phyloP scores from a whole-genome alignment of 495 filamentous ascomycete genomes.

The Neurospora sp. region DNA sequence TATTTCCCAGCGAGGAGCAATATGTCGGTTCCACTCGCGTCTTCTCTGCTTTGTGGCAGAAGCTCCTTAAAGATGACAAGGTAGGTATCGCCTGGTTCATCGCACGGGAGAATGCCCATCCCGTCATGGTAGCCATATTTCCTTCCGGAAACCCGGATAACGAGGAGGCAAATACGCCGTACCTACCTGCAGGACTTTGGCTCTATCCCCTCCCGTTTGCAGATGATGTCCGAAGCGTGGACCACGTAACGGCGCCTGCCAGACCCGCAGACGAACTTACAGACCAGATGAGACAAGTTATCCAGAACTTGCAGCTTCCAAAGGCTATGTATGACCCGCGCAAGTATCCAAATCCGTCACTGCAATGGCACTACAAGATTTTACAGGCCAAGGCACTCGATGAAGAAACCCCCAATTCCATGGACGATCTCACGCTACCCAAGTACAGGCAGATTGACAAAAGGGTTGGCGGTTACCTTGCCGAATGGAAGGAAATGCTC shows the following conservation, averaged over 20 bases:
- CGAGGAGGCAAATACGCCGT: constrained; percentile 49
- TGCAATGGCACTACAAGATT: constrained; percentile 98
- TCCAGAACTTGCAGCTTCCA: constrained; percentile 84
- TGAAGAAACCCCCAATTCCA: constrained; percentile 73
- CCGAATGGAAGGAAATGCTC: constrained; percentile 64
- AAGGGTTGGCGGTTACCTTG: constrained; percentile 65
- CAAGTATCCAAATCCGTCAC: constrained; percentile 85
- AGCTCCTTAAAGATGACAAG: constrained; percentile 65
- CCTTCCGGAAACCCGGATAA: constrained; percentile 60
- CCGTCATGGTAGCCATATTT: constrained; percentile 68
- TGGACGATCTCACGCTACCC: constrained; percentile 77
- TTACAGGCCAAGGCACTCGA: constrained; percentile 87
- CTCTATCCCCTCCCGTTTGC: constrained; percentile 79
- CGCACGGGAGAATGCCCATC: constrained; percentile 65
- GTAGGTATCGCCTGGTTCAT: constrained; percentile 87
- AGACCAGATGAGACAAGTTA: constrained; percentile 68
- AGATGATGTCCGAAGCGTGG: constrained; percentile 75
- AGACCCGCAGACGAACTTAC: constrained; percentile 60
- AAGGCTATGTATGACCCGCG: constrained; percentile 70
- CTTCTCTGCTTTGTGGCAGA: constrained; percentile 84
- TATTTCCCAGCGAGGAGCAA: constrained; percentile 88
- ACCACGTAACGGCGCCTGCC: constrained; percentile 29
- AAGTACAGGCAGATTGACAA: constrained; percentile 75
- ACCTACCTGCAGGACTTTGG: constrained; percentile 80
- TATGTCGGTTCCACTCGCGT: constrained; percentile 86